phyloP scores from a whole-genome alignment of 768 basidiomycete genomes.

The Chiua virens region DNA sequence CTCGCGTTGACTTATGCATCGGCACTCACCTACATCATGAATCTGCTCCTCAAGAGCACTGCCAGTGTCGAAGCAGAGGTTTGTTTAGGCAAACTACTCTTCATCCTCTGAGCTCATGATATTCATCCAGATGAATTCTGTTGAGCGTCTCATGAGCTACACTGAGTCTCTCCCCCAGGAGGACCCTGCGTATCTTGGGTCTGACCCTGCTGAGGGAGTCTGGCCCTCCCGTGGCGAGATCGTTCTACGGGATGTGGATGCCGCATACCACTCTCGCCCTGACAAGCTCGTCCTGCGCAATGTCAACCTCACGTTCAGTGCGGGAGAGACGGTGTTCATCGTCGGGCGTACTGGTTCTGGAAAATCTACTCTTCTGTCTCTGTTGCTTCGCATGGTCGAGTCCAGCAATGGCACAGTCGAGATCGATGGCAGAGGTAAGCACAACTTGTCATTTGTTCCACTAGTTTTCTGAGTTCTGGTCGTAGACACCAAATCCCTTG shows the following conservation, averaged over 20 bases:
- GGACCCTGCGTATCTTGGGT: conserved; percentile 18
- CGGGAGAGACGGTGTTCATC: conserved; percentile 72
- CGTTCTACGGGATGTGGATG: conserved; percentile 56
- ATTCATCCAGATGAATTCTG: conserved; percentile 24
- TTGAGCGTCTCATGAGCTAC: conserved; percentile 30
- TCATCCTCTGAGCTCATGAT: background rate
- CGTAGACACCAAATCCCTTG: conserved; percentile 79
- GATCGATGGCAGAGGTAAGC: conserved; percentile 62
- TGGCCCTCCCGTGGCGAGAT: conserved; percentile 57
- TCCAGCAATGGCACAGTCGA: conserved; percentile 70
- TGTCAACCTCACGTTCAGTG: conserved; percentile 64
- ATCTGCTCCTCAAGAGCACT: conserved; percentile 26
- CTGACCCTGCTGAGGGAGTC: conserved; percentile 18
- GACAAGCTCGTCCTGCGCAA: conserved; percentile 57
- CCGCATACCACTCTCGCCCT: conserved; percentile 73
- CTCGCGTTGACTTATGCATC: conserved; percentile 31
- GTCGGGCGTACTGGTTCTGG: conserved; percentile 79
- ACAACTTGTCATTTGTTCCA: conserved; percentile 43
- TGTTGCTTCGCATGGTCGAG: conserved; percentile 77
- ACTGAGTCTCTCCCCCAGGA: conserved; percentile 23
- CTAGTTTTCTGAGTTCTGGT: conserved; percentile 59
- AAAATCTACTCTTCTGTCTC: conserved; percentile 66
- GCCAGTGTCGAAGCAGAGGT: conserved; percentile 31
- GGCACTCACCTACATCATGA: conserved; percentile 27
- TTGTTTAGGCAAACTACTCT: background rate